phyloP scores from a whole-genome alignment of 257 asterid genomes.

The Fraxinus americana region DNA sequence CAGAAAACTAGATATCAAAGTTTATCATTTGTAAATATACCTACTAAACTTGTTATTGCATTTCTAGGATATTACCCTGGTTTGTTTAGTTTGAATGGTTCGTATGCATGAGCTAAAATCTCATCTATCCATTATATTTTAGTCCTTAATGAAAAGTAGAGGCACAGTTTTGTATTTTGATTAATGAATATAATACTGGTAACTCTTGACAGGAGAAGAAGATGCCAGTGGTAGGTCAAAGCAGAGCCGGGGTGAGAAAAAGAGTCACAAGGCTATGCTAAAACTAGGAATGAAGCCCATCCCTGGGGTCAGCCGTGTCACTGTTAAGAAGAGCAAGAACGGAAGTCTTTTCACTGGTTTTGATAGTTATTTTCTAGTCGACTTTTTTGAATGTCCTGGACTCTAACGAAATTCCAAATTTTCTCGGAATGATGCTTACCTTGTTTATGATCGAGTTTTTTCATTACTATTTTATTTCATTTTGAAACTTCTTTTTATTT shows the following conservation, averaged over 20 bases:
- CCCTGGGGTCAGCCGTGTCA: conserved; percentile 65
- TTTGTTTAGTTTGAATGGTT: not conserved
- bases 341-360: conserved; percentile 27
- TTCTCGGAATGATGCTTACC: too few relatives aligned
- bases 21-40: not conserved
- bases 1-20: not conserved
- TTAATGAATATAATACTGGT: not conserved
- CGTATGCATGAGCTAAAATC: not conserved
- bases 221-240: conserved; percentile 61
- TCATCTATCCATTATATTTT: not conserved
- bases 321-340: conserved; percentile 72
- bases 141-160: not conserved
- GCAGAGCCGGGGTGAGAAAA: conserved; percentile 73
- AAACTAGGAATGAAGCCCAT: conserved; percentile 77
- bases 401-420: not conserved
- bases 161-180: not conserved
- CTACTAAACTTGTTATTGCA: not conserved
- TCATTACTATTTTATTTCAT: too few relatives aligned
- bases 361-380: not conserved
- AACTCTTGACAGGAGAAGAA: conserved; percentile 42
- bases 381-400: not conserved
- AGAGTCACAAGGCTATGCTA: conserved; percentile 71
- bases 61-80: not conserved
- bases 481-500: too few relatives aligned
- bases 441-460: too few relatives aligned